Evolutionary conservation across 192 early-diverging fungal genomes (phyloP).

Genomic region (Spinellus fusiger): DNA sequence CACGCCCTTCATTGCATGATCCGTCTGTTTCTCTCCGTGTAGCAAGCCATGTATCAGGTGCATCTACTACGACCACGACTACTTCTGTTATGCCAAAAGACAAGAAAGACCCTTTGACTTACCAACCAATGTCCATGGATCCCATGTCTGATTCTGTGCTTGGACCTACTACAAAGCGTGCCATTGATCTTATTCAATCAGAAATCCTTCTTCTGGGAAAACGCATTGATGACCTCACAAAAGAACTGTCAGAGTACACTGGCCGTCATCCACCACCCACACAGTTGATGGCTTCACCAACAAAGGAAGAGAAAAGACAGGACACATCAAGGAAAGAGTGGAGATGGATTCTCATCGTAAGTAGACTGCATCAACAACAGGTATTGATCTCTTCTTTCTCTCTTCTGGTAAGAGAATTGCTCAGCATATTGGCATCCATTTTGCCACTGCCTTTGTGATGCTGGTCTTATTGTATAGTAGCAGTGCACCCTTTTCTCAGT

Average conservation of each 20-base stretch:
- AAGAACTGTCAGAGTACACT: slow-evolving; percentile 24
- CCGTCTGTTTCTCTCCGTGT: background rate
- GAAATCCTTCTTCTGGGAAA: slow-evolving; percentile 32
- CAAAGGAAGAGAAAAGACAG: background rate
- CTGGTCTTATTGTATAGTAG: too few species aligned
- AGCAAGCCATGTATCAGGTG: slow-evolving; percentile 4
- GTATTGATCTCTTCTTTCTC: background rate
- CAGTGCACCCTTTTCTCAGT: too few species aligned
- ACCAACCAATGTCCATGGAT: background rate
- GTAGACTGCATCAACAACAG: background rate
- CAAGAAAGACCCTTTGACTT: background rate
- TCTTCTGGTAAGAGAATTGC: too few species aligned
- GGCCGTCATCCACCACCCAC: too few species aligned
- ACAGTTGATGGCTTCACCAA: background rate
- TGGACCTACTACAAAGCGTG: slow-evolving; percentile 28
- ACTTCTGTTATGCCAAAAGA: too few species aligned
- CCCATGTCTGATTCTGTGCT: slow-evolving; percentile 2
- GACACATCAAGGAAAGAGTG: slow-evolving; percentile 20
- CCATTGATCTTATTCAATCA: slow-evolving; percentile 27
- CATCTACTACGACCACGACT: background rate
- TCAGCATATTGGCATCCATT: too few species aligned
- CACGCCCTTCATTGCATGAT: background rate
- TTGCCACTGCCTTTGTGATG: too few species aligned
- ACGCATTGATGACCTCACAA: slow-evolving; percentile 28
- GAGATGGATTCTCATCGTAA: background rate